Base-by-base conservation (phyloP, 2,329 filamentous ascomycete genomes). In the Paraphaeosphaeria sporulosa region DNA sequence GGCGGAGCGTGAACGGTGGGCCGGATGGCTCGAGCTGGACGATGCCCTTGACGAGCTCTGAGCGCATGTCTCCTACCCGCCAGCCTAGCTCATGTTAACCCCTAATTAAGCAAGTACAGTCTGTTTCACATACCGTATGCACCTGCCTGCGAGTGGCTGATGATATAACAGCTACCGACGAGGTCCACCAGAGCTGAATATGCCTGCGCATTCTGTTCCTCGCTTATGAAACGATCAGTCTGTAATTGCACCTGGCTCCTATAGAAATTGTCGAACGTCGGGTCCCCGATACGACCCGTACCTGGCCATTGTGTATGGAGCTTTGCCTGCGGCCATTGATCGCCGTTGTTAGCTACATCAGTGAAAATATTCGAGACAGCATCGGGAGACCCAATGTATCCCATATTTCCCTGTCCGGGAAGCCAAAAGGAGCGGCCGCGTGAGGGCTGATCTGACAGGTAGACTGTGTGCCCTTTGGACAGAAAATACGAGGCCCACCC, bases 91-190 rank as follows among this genome's bases (percentile, higher is more conserved):
- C 19, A 43, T 6, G 23, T 43, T 43, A 32, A 17, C 5, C 4
- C 13, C 38, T 21, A 4, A 34, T 2, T 5, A 4, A 15, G 15
- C 25, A 13, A 19, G 23, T 19, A 53, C 2, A 4, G 2, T 19
- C 15, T 3, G 7, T 21, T 21, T 42, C 23, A 30, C n/a, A 19
- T 53, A 43, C 76, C 80, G 60, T 80, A 79, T 12, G 76, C 76
- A 0, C 81, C 80, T 4, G 83, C 82, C 17, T 85, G 79, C 0
- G 82, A 84, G 62, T 88, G 83, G 0, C 81, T 81, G 12, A 88
- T 62, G 3, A 87, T 66, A 43, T 84, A 72, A 0, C 77, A 76
- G 0, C 74, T 71, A 2, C 79, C 82, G 17, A 82, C 81, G 10
- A 64, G 68, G 15, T 81, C 72, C 12, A 86, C 76, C 1, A 86